Conservation (phyloP, 306 rosid species). For the Canavalia ensiformis region DNA sequence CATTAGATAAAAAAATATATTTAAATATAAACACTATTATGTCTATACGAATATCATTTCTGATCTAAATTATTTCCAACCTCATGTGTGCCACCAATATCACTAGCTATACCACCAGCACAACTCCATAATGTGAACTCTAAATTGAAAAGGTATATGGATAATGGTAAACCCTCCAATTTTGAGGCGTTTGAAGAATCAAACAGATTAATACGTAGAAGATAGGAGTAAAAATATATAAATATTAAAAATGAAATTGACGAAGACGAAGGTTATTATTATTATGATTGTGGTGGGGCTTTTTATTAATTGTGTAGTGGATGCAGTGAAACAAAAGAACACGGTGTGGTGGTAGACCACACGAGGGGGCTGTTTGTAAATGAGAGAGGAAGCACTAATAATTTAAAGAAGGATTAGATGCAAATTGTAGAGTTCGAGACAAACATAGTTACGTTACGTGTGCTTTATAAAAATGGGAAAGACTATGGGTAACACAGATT, state of each 20-base stretch:
- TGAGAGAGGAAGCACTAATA: constrained; percentile 43
- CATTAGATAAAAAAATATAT: no score
- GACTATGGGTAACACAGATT: constrained; percentile 56
- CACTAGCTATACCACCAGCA: not conserved
- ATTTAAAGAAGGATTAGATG: constrained; percentile 39
- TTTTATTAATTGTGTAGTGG: constrained; percentile 50
- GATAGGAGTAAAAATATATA: not conserved
- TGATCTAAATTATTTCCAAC: no score
- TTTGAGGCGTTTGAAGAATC: constrained; percentile 57
- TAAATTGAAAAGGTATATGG: constrained; percentile 45
- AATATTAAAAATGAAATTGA: constrained; percentile 37
- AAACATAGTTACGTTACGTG: constrained; percentile 78
- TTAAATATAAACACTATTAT: no score
- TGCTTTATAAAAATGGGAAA: constrained; percentile 51
- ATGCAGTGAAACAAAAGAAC: constrained; percentile 45
- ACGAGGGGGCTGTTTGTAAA: constrained; percentile 49
- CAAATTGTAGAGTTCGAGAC: constrained; percentile 62
- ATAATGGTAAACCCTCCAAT: constrained; percentile 54
- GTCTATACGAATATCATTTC: no score
- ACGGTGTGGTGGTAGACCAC: constrained; percentile 53
- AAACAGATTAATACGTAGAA: constrained; percentile 38
- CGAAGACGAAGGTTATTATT: constrained; percentile 40
- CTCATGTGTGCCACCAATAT: not conserved
- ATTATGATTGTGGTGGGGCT: constrained; percentile 24
- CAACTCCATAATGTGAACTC: constrained; percentile 48